phyloP scores from a whole-genome alignment of 2,329 filamentous ascomycete genomes.

The Xylogone sp. region DNA sequence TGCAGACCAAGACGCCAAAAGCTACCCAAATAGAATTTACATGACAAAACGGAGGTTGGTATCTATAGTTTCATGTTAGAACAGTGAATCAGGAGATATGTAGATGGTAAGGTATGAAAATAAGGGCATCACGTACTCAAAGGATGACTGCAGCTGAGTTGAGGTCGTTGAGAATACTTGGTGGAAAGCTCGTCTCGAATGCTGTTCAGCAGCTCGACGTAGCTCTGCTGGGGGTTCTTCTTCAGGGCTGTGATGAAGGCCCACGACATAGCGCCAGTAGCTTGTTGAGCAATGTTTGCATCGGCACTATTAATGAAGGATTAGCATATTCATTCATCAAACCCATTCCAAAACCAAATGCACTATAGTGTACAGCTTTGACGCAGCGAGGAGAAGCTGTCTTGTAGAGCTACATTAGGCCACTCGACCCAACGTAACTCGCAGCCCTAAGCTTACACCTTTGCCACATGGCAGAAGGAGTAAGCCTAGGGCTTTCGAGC shows the following conservation, averaged over 20 bases:
- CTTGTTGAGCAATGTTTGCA: constrained; percentile 76
- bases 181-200: constrained; percentile 83
- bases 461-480: constrained; percentile 20
- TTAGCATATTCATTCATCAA: constrained; percentile 12
- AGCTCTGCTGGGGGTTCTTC: constrained; percentile 93
- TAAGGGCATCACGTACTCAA: constrained; percentile 57
- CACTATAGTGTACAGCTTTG: constrained; percentile 9
- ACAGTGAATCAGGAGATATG: constrained; percentile 6
- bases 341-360: background rate
- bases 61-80: constrained; percentile 35
- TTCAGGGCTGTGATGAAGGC: constrained; percentile 89
- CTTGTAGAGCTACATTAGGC: constrained; percentile 2
- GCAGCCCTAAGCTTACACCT: constrained; percentile 24
- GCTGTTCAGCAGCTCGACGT: constrained; percentile 91
- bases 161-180: constrained; percentile 92
- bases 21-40: constrained; percentile 31
- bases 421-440: constrained; percentile 27
- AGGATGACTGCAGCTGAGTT: constrained; percentile 93
- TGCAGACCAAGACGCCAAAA: background rate
- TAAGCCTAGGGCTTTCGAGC: constrained; percentile 21
- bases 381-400: background rate
- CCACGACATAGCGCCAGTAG: constrained; percentile 97
- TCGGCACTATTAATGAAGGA: constrained; percentile 61
- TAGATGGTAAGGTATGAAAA: background rate
- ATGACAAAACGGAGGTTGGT: constrained; percentile 62